Evolutionary conservation across 225 moss, liverwort and hornwort genomes (phyloP).

Genomic region (Thuidium tamariscinum): DNA sequence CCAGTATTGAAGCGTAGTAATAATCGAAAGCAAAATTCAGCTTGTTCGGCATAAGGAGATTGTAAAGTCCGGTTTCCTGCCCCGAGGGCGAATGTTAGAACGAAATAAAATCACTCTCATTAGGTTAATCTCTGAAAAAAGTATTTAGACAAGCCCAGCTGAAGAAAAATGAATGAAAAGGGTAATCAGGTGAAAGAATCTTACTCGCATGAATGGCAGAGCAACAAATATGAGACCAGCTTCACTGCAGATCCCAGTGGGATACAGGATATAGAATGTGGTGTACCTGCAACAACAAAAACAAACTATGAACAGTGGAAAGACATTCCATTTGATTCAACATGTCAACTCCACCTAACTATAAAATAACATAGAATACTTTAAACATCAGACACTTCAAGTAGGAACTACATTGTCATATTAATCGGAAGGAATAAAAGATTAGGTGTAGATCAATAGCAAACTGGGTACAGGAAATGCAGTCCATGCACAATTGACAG

Average conservation of each 20-base stretch:
- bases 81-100: neutral
- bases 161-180: neutral
- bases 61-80: slow-evolving; percentile 64
- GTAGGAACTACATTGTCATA: neutral
- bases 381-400: neutral
- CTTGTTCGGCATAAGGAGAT: slow-evolving; percentile 67
- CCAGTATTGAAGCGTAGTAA: slow-evolving; percentile 42
- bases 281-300: slow-evolving; percentile 49
- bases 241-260: slow-evolving; percentile 84
- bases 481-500: neutral
- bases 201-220: slow-evolving; percentile 73
- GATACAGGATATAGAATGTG: slow-evolving; percentile 76
- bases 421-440: neutral
- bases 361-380: neutral
- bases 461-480: neutral
- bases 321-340: neutral
- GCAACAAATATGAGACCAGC: slow-evolving; percentile 73
- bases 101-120: neutral
- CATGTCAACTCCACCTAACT: neutral
- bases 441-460: neutral
- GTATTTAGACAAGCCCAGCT: neutral
- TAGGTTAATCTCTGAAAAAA: neutral
- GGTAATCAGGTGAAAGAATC: neutral
- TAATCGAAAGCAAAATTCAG: slow-evolving; percentile 83
- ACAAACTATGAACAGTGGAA: neutral